Evolutionary conservation across 768 basidiomycete genomes (phyloP), one percentile per base, ranked within the genome.

Genomic region (Strobilomyces echinocephalus): DNA sequence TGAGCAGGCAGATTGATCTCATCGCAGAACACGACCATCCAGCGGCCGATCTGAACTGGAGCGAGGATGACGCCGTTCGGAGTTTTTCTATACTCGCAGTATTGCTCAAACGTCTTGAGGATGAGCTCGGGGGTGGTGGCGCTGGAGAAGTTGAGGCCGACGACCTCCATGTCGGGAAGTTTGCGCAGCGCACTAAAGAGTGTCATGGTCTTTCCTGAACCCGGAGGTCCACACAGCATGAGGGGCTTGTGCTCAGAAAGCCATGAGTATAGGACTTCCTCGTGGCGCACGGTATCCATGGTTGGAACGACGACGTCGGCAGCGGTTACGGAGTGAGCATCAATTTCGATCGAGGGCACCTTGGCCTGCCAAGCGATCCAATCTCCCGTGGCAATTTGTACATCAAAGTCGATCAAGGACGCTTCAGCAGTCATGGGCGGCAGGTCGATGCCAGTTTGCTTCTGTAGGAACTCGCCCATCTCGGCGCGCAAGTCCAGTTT

Each of bases 21-120:
- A 68, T 99, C 97, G 69, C 97, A 99, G 75, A 99, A 99, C n/a
- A 99, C 88, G 33, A 99, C 95, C 46, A 99, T 80, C 97, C 97
- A 99, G 43, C 94, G 86, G 26, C 95, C 95, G 57, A 97, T 93
- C 64, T 97, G 94, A 4, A 87, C 73, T 10, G 97, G 97, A 4
- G 97, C 87, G 49, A 99, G 83, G 44, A 97, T 82, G 44, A 97
- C 90, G n/a, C 97, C 97, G 63, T 94, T 98, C 12, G 97, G 93
- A 5, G 97, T 98, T 74, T 98, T 98, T 51, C 95, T 81, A 66
- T 95, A 97, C 73, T 99, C 97, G 74, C 97, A 99, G 66, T 99
- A 97, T 72, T 99, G 97, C 69, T 98, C 97, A 69, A 99, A 98
- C 8, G 97, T 98, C 81, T 98, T 98, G 60, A 99, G 81, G 57